phyloP scores from a whole-genome alignment of 345 rosid genomes.

The Erucastrum elatum region DNA sequence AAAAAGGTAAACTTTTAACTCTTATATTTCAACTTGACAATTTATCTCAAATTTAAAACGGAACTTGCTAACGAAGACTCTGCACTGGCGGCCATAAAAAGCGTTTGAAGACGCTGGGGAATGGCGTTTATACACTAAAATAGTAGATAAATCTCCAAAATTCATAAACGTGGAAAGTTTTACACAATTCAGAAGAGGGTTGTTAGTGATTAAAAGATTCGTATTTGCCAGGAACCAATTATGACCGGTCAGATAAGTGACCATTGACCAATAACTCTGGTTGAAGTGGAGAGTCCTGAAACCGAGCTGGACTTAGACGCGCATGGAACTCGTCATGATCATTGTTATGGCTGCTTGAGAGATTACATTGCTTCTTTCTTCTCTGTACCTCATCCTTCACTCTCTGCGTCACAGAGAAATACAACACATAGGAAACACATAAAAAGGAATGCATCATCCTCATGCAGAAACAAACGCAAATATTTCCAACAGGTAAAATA shows the following conservation, averaged over 20 bases:
- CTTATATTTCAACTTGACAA: not conserved
- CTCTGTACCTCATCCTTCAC: slow-evolving; percentile 71
- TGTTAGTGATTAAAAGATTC: slow-evolving; percentile 21
- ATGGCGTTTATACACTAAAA: slow-evolving; percentile 11
- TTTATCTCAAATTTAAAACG: not conserved
- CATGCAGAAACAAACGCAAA: not conserved
- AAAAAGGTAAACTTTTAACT: not conserved
- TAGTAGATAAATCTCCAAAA: not conserved
- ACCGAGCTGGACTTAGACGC: slow-evolving; percentile 28
- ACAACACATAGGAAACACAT: not conserved
- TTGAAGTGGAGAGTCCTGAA: slow-evolving; percentile 18
- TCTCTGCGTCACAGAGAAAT: slow-evolving; percentile 47
- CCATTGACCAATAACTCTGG: slow-evolving; percentile 31
- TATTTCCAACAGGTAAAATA: not conserved
- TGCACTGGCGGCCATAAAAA: not conserved
- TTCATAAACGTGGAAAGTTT: slow-evolving; percentile 12
- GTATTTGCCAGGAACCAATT: slow-evolving; percentile 13
- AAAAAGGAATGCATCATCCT: not conserved
- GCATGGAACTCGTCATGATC: slow-evolving; percentile 37
- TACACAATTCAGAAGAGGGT: slow-evolving; percentile 13
- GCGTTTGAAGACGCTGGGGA: slow-evolving; percentile 26
- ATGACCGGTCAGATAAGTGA: slow-evolving; percentile 10
- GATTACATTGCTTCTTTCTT: slow-evolving; percentile 49
- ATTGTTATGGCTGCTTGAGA: slow-evolving; percentile 16
- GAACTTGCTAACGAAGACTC: not conserved